Base-by-base conservation (phyloP, 805 yeast genomes). In the Kodamaea jinghongensis region DNA sequence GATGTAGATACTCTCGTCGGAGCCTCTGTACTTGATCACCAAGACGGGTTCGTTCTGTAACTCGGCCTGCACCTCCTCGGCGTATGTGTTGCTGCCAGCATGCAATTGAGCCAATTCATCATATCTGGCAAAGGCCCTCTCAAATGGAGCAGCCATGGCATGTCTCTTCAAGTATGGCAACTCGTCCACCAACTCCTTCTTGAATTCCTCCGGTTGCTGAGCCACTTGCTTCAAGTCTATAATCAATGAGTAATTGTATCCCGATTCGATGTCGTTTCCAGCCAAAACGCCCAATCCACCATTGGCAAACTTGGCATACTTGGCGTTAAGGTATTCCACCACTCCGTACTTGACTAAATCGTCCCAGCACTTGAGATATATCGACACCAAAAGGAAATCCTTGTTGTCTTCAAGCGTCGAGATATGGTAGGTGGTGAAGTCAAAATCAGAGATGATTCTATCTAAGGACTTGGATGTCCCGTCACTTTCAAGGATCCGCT, bases 361-460 rank as follows among this genome's bases (percentile, higher is more conserved):
- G 13, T 64, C 61, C 82, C 85, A 88, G 52, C 95, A 83, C 60
- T 83, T 85, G 60, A 87, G 77, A 47, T 75, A 77, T 38, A 88
- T 70, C 16, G 93, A 83, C 17, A 88, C 66, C 47, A 84, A 67
- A 43, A 88, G 63, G 58, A 75, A 55, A 26, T 81, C 61, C 65
- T 83, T 86, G 44, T 79, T 71, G 49, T 81, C 89, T 2, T 90
- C 86, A 12, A 61, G 42, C n/a, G 95, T 91, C 34, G 96, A 83
- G 45, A 93, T 71, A 62, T 91, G 98, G 65, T 86, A 90, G 22
- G 93, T 86, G 36, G 96, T 95, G 67, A 88, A 88, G 63, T 93
- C 99, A 54, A 93, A 93, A 68, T 93, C 99, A 28, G 95, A 83
- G 47, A 93, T 78, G 46, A 91, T 81, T 61, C 97, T 79, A 64